phyloP scores from a whole-genome alignment of 2,329 filamentous ascomycete species.

The Ophiostoma populinum region DNA sequence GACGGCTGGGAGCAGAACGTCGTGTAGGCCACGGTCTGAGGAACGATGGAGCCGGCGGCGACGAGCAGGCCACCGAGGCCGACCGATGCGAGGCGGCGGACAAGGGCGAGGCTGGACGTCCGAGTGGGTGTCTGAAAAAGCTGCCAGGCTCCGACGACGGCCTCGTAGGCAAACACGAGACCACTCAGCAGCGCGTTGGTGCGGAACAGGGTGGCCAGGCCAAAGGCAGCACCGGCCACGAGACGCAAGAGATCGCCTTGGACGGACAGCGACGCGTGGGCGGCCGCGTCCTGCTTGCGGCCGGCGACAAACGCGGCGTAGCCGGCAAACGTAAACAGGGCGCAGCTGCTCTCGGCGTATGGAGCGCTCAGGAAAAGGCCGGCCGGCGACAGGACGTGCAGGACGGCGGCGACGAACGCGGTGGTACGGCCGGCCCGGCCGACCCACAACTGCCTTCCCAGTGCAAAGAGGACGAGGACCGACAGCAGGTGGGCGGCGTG shows the following conservation, averaged over 20 bases:
- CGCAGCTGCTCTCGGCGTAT: constrained; percentile 66
- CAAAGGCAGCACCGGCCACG: constrained; percentile 50
- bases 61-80: constrained; percentile 51
- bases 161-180: constrained; percentile 52
- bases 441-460: constrained; percentile 10
- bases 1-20: constrained; percentile 41
- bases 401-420: constrained; percentile 49
- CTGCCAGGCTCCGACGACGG: constrained; percentile 24
- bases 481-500: constrained; percentile 63
- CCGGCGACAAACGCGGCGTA: constrained; percentile 45
- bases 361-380: constrained; percentile 81
- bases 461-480: constrained; percentile 21
- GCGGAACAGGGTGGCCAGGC: constrained; percentile 54
- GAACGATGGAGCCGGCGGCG: constrained; percentile 47
- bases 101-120: constrained; percentile 19
- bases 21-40: constrained; percentile 59
- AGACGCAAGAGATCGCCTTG: constrained; percentile 35
- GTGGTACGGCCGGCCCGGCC: constrained; percentile 2
- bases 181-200: constrained; percentile 81
- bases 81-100: constrained; percentile 39
- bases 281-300: constrained; percentile 21
- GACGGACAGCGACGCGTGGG: constrained; percentile 9
- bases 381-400: constrained; percentile 75
- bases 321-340: constrained; percentile 59
- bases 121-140: constrained; percentile 18